phyloP scores from a whole-genome alignment of 2,329 filamentous ascomycete species.

The Sporothrix globosa region DNA sequence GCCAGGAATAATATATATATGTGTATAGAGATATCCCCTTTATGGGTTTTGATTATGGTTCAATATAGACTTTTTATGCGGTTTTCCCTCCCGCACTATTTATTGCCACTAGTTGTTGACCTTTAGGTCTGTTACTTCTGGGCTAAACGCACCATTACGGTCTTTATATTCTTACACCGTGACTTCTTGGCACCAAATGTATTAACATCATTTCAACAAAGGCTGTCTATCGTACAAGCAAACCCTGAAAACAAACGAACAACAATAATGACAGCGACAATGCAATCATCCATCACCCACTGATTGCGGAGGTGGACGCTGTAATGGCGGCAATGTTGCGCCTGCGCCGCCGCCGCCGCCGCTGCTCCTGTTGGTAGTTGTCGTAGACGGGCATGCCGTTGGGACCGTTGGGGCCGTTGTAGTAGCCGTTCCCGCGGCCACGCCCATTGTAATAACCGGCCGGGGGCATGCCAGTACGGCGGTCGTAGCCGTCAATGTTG shows the following conservation, averaged over 20 bases:
- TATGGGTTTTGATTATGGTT: neutral
- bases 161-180: neutral
- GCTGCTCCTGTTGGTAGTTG: neutral
- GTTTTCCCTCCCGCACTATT: neutral
- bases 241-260: neutral
- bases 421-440: neutral
- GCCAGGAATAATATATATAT: constrained; percentile 1
- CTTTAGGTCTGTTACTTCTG: neutral
- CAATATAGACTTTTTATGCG: constrained; percentile 12
- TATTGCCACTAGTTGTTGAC: neutral
- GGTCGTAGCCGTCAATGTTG: constrained; percentile 15
- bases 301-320: neutral
- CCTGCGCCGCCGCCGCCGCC: neutral
- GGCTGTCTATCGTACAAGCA: neutral
- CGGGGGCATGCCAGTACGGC: neutral
- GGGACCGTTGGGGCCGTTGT: constrained; percentile 1
- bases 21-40: no score
- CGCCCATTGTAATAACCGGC: no score
- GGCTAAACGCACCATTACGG: neutral
- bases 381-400: neutral
- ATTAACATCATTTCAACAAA: no score
- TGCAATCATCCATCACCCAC: neutral
- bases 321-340: neutral
- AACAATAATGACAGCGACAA: neutral
- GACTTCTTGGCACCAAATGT: no score